phyloP scores from a whole-genome alignment of 352 stramenopile genomes.

The Phytophthora aleatoria region DNA sequence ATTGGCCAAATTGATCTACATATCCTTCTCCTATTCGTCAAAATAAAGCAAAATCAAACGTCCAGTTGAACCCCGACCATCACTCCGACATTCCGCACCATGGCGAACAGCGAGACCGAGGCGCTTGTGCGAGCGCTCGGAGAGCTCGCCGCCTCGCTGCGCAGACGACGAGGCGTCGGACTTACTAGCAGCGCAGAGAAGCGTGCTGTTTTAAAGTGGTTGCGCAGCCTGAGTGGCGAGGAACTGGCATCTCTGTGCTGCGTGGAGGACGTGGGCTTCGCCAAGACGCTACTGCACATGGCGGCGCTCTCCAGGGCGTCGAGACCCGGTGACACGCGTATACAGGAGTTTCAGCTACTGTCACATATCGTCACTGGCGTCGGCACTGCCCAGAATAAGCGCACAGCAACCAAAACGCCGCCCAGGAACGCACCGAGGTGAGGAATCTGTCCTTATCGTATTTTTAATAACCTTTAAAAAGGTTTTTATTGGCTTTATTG shows the following conservation, averaged over 20 bases:
- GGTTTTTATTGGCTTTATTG: conserved; percentile 5
- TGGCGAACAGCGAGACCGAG: conserved; percentile 29
- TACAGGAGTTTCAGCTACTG: conserved; percentile 69
- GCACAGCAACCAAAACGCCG: conserved; percentile 9
- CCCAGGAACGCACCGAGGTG: conserved; percentile 23
- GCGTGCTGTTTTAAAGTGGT: conserved; percentile 52
- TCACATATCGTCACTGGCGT: conserved; percentile 2
- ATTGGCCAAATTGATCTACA: conserved; percentile 9
- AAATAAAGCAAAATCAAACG: conserved; percentile 12
- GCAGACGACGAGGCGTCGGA: conserved; percentile 14
- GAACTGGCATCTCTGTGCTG: conserved; percentile 69
- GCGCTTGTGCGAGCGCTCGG: conserved; percentile 60
- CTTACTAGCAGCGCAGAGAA: conserved; percentile 32
- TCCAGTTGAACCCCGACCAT: conserved; percentile 25
- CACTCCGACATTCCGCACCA: conserved; percentile 18
- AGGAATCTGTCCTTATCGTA: not conserved
- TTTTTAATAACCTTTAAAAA: not conserved
- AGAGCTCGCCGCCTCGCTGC: conserved; percentile 58
- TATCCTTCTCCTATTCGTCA: conserved; percentile 9
- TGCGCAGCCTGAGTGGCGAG: conserved; percentile 39
- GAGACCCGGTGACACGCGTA: conserved; percentile 5
- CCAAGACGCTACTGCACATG: conserved; percentile 84
- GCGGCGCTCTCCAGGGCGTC: conserved; percentile 27
- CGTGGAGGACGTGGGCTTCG: conserved; percentile 69
- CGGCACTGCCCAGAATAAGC: conserved; percentile 15